These are phyloP conservation scores for Hemileia vastatrix DNA, from an alignment of 1,284 basidiomycete genomes.

Conservation along the genomic window DNA sequence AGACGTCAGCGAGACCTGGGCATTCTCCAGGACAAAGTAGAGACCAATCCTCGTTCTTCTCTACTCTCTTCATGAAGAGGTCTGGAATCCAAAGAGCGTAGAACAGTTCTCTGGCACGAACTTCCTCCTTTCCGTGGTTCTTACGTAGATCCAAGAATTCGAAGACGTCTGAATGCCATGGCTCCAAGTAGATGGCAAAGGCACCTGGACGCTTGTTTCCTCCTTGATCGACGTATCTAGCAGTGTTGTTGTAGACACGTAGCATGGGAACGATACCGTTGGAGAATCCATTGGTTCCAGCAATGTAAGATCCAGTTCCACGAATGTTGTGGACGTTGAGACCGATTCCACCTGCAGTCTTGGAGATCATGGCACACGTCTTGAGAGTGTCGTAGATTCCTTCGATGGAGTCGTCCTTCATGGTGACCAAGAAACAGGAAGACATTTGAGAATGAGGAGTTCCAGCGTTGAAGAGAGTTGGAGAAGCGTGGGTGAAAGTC, in stretches of 20 bases:
- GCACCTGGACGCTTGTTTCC: conserved; percentile 99
- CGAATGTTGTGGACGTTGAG: conserved; percentile 94
- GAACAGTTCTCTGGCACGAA: conserved; percentile 92
- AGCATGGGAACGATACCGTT: conserved; percentile 99
- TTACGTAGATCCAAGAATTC: conserved; percentile 97
- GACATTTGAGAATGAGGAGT: conserved; percentile 90
- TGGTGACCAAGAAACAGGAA: conserved; percentile 94
- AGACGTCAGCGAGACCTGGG: conserved; percentile 77
- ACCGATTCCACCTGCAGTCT: conserved; percentile 97
- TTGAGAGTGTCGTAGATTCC: conserved; percentile 99
- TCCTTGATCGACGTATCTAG: conserved; percentile 97
- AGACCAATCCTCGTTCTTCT: conserved; percentile 71
- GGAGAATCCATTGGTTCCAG: conserved; percentile 93
- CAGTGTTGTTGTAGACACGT: conserved; percentile 94
- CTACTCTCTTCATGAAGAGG: conserved; percentile 57
- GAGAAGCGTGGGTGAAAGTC: conserved; percentile 89
- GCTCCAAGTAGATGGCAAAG: conserved; percentile 94
- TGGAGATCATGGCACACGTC: conserved; percentile 98
- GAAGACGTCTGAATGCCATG: conserved; percentile 96
- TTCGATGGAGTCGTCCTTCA: conserved; percentile 99
- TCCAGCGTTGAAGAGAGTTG: conserved; percentile 97
- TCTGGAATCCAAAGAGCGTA: conserved; percentile 98
- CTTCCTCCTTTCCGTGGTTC: conserved; percentile 99
- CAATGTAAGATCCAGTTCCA: conserved; percentile 83
- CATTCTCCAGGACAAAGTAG: conserved; percentile 98